Percentiles rank a stretch among this genome's conserved stretches.
Evolutionary conservation across 768 basidiomycete genomes (phyloP).

Genomic region (Trametopsis cervina): DNA sequence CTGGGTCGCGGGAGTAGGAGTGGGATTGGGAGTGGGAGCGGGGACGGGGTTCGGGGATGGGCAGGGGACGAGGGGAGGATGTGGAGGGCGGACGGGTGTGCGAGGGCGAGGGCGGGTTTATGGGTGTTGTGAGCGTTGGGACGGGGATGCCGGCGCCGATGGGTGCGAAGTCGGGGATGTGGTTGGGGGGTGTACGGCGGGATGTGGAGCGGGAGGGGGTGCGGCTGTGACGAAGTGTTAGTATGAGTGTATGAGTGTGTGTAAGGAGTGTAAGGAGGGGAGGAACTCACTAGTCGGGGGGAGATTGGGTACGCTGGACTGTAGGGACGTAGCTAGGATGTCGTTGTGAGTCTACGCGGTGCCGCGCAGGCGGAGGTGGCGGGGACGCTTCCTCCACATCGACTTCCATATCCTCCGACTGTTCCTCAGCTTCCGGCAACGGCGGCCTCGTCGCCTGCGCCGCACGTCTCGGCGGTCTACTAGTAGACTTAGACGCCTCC

Average conservation of each 20-base stretch:
- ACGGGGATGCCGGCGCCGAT: slow-evolving; percentile 15
- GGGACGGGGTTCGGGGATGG: not conserved
- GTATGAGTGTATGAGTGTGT: not conserved
- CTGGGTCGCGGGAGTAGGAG: slow-evolving; percentile 19
- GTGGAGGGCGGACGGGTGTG: slow-evolving; percentile 20
- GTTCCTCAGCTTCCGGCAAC: not conserved
- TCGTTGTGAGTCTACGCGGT: not conserved
- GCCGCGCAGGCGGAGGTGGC: not conserved
- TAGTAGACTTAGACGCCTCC: slow-evolving; percentile 3
- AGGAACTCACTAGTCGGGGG: not conserved
- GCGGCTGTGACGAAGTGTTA: not conserved
- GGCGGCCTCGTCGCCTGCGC: not conserved
- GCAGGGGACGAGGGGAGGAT: slow-evolving; percentile 9
- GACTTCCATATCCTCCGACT: not conserved
- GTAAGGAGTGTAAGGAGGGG: not conserved
- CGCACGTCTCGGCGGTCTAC: not conserved
- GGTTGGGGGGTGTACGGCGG: not conserved
- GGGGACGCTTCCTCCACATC: not conserved
- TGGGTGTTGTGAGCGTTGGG: slow-evolving; percentile 18
- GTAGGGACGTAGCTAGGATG: not conserved
- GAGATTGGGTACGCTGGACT: not conserved
- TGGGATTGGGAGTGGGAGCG: not conserved
- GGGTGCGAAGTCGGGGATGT: slow-evolving; percentile 16
- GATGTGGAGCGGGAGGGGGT: not conserved
- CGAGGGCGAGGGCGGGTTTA: slow-evolving; percentile 15